Conservation (phyloP, 2,329 filamentous ascomycete genomes). For the Hypoxylon sp. region DNA sequence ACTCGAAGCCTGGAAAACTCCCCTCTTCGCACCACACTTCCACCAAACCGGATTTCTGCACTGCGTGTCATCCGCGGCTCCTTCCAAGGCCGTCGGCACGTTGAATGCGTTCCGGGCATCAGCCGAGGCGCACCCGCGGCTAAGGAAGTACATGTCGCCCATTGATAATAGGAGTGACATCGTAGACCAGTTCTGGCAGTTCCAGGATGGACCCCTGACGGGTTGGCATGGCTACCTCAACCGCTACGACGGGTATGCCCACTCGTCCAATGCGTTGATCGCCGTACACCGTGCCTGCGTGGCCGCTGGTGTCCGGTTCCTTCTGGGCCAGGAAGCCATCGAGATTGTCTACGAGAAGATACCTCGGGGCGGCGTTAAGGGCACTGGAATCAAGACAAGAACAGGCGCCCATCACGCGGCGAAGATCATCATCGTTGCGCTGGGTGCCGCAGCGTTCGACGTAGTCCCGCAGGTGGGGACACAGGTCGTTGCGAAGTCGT, state of each 20-base stretch:
- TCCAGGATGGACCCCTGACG: conserved; percentile 3
- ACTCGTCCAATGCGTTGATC: conserved; percentile 19
- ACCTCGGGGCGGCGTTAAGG: background rate
- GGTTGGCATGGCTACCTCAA: conserved; percentile 29
- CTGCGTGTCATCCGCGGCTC: conserved; percentile 12
- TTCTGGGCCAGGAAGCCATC: conserved; percentile 15
- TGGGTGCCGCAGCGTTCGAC: conserved; percentile 12
- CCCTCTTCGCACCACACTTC: conserved; percentile 22
- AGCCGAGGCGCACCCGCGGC: conserved; percentile 4
- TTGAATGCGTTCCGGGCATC: conserved; percentile 13
- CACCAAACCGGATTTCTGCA: conserved; percentile 24
- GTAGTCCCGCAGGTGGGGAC: conserved; percentile 22
- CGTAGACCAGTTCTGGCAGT: conserved; percentile 9
- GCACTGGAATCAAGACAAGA: conserved; percentile 9
- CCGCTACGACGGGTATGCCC: conserved; percentile 15
- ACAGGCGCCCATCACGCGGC: conserved; percentile 6
- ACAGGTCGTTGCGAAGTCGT: conserved; percentile 22
- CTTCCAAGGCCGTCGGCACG: conserved; percentile 18
- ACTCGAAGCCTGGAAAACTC: conserved; percentile 3
- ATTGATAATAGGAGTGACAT: conserved; percentile 11
- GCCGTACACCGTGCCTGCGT: conserved; percentile 15
- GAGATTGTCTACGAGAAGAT: conserved; percentile 15
- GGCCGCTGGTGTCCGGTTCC: conserved; percentile 18
- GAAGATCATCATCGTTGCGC: conserved; percentile 16
- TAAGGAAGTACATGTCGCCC: conserved; percentile 2